These are phyloP conservation scores for Diospyros kaki DNA, from an alignment of 148 eudicot genomes.

Conservation along the genomic window DNA sequence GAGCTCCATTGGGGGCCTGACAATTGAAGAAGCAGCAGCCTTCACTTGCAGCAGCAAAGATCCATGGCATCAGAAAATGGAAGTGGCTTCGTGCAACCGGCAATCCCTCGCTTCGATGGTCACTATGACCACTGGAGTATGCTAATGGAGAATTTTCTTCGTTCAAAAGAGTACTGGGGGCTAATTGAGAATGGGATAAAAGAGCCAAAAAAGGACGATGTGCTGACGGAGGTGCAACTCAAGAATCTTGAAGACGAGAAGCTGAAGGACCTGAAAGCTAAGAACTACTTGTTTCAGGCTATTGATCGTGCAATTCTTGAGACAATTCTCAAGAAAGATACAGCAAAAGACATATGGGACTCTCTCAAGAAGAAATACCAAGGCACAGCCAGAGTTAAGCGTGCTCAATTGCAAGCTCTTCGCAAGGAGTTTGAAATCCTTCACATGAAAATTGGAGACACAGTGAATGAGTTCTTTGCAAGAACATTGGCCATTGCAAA, in stretches of 20 bases:
- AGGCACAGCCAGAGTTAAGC: not conserved
- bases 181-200: not conserved
- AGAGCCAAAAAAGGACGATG: not conserved
- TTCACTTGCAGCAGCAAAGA: not conserved
- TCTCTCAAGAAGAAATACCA: not conserved
- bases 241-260: not conserved
- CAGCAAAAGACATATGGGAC: not conserved
- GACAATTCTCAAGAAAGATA: not conserved
- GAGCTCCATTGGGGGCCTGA: not conserved
- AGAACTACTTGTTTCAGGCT: conserved; percentile 1
- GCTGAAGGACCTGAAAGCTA: not conserved
- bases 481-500: not conserved
- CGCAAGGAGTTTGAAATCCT: not conserved
- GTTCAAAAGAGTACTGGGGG: not conserved
- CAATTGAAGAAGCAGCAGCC: not conserved
- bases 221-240: not conserved
- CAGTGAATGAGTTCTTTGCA: not conserved
- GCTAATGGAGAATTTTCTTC: not conserved
- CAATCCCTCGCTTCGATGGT: conserved; percentile 4
- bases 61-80: not conserved
- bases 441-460: not conserved
- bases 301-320: not conserved
- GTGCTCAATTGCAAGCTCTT: not conserved
- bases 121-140: conserved; percentile 5
- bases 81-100: not conserved